These are phyloP conservation scores for Leccinellum rugosiceps DNA, from an alignment of 768 basidiomycete genomes.

Conservation along the genomic window DNA sequence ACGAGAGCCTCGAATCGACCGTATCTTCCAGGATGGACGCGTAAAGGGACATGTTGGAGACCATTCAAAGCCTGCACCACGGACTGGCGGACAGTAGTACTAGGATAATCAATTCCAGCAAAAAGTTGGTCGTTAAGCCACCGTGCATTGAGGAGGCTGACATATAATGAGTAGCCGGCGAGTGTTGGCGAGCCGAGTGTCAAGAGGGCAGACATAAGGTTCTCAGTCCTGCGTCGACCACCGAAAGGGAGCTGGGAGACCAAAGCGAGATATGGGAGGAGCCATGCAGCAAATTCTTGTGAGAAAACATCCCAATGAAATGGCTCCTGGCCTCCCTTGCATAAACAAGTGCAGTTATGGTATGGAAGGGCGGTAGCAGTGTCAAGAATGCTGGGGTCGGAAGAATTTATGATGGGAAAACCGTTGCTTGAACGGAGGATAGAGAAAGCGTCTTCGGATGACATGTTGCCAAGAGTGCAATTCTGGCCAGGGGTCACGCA, in stretches of 20 bases:
- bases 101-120: conserved; percentile 32
- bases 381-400: not conserved
- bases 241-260: conserved; percentile 51
- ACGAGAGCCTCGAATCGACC: conserved; percentile 39
- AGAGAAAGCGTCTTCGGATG: not conserved
- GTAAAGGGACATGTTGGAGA: conserved; percentile 43
- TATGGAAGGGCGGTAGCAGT: conserved; percentile 12
- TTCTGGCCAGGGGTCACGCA: not conserved
- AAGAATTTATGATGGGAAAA: not conserved
- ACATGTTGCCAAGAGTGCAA: not conserved
- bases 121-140: conserved; percentile 36
- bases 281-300: conserved; percentile 43
- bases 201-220: conserved; percentile 40
- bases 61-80: conserved; percentile 36
- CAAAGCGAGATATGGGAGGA: conserved; percentile 47
- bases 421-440: not conserved
- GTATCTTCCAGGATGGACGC: conserved; percentile 25
- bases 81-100: not conserved
- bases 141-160: conserved; percentile 42
- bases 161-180: conserved; percentile 42
- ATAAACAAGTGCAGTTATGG: not conserved
- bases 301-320: conserved; percentile 24
- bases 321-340: conserved; percentile 8
- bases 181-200: conserved; percentile 44
- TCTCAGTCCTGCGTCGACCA: conserved; percentile 37